These are phyloP conservation scores for Tuber magnatum DNA, from an alignment of 495 filamentous ascomycete genomes.

Conservation along the genomic window DNA sequence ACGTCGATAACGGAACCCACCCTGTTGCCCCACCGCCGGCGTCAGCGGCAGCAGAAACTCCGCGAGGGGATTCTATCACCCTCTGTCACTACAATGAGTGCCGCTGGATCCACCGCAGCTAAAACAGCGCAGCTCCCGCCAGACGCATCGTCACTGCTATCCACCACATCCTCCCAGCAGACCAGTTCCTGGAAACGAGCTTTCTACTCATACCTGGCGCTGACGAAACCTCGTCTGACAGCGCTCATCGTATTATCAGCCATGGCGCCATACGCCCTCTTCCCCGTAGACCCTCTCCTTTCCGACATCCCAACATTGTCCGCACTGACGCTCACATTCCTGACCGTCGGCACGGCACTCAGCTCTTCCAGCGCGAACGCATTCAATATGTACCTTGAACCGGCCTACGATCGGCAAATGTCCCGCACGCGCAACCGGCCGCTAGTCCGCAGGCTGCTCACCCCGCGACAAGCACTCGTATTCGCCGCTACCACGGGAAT, in stretches of 20 bases:
- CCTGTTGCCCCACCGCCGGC: constrained; percentile 33
- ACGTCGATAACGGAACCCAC: not conserved
- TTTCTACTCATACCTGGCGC: constrained; percentile 76
- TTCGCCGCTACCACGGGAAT: constrained; percentile 69
- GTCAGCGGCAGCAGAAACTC: constrained; percentile 17
- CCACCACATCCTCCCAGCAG: constrained; percentile 62
- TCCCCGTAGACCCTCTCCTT: constrained; percentile 72
- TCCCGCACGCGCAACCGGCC: constrained; percentile 81
- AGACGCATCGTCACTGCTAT: constrained; percentile 76
- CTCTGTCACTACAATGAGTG: not conserved
- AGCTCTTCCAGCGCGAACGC: constrained; percentile 82
- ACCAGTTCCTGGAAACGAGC: constrained; percentile 63
- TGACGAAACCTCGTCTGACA: constrained; percentile 89
- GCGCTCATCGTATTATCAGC: constrained; percentile 86
- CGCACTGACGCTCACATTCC: constrained; percentile 82
- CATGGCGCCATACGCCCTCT: constrained; percentile 84
- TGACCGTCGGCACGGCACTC: constrained; percentile 81
- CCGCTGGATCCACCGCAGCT: not conserved
- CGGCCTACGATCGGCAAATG: constrained; percentile 84
- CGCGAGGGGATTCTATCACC: not conserved
- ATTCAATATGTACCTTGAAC: constrained; percentile 95
- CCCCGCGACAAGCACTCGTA: constrained; percentile 61
- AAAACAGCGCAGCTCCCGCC: constrained; percentile 50
- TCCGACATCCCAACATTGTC: constrained; percentile 74
- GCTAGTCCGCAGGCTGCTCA: constrained; percentile 74